These are phyloP conservation scores for Jacaranda mimosifolia DNA, from an alignment of 257 asterid genomes.

Conservation along the genomic window DNA sequence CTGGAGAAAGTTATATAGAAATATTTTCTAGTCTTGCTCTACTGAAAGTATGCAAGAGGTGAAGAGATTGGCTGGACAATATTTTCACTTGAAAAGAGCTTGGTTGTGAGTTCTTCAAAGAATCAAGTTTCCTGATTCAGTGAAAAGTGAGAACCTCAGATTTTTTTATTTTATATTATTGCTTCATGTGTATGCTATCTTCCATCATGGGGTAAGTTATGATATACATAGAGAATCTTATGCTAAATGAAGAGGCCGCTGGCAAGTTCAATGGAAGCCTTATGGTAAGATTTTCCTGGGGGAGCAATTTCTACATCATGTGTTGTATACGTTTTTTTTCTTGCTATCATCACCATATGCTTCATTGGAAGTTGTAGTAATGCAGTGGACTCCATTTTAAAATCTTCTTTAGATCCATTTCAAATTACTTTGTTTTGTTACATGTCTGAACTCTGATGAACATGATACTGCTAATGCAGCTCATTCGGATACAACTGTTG, in stretches of 20 bases:
- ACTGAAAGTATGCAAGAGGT: no score
- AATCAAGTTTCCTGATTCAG: no score
- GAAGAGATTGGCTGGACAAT: no score
- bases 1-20: no score
- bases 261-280: not conserved
- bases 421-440: not conserved
- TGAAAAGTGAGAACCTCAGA: no score
- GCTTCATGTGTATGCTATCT: no score
- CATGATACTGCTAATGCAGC: constrained; percentile 47
- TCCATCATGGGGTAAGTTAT: no score
- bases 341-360: not conserved
- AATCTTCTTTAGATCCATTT: not conserved
- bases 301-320: not conserved
- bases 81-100: no score
- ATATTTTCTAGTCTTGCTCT: no score
- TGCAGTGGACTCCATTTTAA: not conserved
- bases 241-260: not conserved
- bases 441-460: not conserved
- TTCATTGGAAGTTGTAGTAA: not conserved
- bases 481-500: constrained; percentile 67
- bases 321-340: not conserved
- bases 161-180: no score
- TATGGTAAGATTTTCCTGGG: not conserved
- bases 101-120: no score
- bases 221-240: not conserved